Conservation (phyloP, 1,284 basidiomycete genomes). For the Cutaneotrichosporon sp. region DNA sequence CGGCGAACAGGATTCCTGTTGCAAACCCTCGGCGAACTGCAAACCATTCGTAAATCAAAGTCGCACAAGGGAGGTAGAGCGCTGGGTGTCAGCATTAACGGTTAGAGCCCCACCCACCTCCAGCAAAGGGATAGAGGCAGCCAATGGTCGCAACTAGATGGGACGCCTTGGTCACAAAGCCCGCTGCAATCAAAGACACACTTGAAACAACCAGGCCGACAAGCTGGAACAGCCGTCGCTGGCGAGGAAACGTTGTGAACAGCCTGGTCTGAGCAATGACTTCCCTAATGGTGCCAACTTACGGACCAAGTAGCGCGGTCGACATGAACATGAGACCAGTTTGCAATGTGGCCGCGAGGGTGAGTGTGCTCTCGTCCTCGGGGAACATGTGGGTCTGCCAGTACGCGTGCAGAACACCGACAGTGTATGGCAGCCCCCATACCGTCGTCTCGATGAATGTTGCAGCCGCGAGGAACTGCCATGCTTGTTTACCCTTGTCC, state of each 20-base stretch:
- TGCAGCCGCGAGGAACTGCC: slow-evolving; percentile 41
- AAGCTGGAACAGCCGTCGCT: slow-evolving; percentile 24
- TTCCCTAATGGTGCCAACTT: background rate
- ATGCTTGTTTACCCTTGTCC: slow-evolving; percentile 40
- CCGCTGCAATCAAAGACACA: slow-evolving; percentile 27
- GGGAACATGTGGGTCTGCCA: slow-evolving; percentile 41
- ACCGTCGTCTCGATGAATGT: slow-evolving; percentile 40
- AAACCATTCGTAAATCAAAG: slow-evolving; percentile 47
- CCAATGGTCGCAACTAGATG: slow-evolving; percentile 44
- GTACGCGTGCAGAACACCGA: slow-evolving; percentile 43
- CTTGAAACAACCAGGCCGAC: slow-evolving; percentile 28
- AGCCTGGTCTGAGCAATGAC: slow-evolving; percentile 17
- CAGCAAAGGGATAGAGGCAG: slow-evolving; percentile 38
- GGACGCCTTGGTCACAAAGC: slow-evolving; percentile 37
- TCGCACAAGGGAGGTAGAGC: slow-evolving; percentile 43
- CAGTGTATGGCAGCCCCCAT: slow-evolving; percentile 44
- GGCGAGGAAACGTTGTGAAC: slow-evolving; percentile 31
- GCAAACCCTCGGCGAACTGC: slow-evolving; percentile 40
- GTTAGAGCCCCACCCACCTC: background rate
- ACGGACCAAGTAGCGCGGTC: slow-evolving; percentile 9
- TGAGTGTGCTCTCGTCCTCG: slow-evolving; percentile 25
- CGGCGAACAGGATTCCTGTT: slow-evolving; percentile 42
- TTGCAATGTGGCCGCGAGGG: slow-evolving; percentile 42
- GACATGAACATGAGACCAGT: slow-evolving; percentile 31
- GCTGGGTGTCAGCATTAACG: slow-evolving; percentile 15